Evolutionary conservation across 176 grass and related monocot genomes (phyloP), one percentile per base, ranked within the genome.

Genomic region (Thinopyrum elongatum): DNA sequence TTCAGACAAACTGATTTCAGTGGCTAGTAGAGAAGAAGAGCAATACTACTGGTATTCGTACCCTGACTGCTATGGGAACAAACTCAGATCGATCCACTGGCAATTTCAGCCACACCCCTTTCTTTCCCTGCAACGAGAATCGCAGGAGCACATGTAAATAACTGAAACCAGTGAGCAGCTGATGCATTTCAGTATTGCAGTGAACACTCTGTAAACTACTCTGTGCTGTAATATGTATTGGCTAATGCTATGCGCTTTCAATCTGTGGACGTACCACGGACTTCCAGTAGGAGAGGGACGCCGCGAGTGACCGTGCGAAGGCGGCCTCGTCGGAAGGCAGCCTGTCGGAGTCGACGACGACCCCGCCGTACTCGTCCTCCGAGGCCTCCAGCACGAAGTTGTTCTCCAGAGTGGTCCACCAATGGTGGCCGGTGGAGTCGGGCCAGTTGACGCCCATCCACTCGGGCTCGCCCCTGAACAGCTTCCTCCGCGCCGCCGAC

Each of bases 351-450:
- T 91, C 91, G 72, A 99, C 82, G 78, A 99, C 30, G 12, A 99
- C 90, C 27, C 97, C 97, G n/a, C 92, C 92, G 80, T 99, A 99
- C 77, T 96, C 86, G 85, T 99, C 97, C 82, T 96, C 94, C 2
- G 80, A 69, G 21, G 90, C 46, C 78, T 99, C 88, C 10, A 96
- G 94, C 75, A 94, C 78, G 68, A 82, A 83, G 81, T 89, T 89
- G 84, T 91, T 64, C 85, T 91, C 81, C 13, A 91, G 81, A 12
- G 82, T 31, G 36, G 86, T 47, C 90, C 90, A 88, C 86, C 86
- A 84, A 53, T 41, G 89, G 28, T 19, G 51, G 42, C 31, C 9
- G 47, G 17, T 39, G 42, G 46, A 2, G 10, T 79, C 80, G 2
- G 76, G 10, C 85, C 76, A 84, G 81, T 2, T 84, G 68, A 62